These are phyloP conservation scores for Tetrahymena malaccensis DNA, from an alignment of 73 alveolate genomes.

Conservation along the genomic window DNA sequence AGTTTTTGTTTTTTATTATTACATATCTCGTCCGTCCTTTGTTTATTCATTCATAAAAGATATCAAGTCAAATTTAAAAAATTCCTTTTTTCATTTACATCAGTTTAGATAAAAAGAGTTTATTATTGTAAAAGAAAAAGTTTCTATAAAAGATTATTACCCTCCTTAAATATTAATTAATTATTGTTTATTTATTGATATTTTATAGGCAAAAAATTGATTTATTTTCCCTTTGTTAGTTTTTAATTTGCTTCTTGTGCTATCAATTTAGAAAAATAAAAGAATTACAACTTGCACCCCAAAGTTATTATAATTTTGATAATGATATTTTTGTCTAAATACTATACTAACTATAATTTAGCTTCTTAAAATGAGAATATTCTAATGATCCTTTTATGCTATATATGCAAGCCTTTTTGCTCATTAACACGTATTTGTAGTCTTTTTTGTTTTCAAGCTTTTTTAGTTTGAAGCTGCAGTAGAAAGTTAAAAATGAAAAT, in stretches of 20 bases:
- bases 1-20: too few species aligned
- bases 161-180: background rate
- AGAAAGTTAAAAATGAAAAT: background rate
- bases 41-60: too few species aligned
- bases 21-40: too few species aligned
- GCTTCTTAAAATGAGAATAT: background rate
- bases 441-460: background rate
- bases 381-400: background rate
- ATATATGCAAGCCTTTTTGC: too few species aligned
- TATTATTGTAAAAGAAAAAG: background rate
- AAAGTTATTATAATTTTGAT: background rate
- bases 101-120: background rate
- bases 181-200: background rate
- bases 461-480: background rate
- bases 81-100: too few species aligned
- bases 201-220: background rate
- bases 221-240: background rate
- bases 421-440: too few species aligned
- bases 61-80: background rate
- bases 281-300: background rate
- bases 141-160: background rate
- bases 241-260: background rate
- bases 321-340: background rate
- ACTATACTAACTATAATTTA: background rate
- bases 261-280: background rate